These are phyloP conservation scores for Tubosaeta sp. DNA, from an alignment of 768 basidiomycete species.

Conservation along the genomic window DNA sequence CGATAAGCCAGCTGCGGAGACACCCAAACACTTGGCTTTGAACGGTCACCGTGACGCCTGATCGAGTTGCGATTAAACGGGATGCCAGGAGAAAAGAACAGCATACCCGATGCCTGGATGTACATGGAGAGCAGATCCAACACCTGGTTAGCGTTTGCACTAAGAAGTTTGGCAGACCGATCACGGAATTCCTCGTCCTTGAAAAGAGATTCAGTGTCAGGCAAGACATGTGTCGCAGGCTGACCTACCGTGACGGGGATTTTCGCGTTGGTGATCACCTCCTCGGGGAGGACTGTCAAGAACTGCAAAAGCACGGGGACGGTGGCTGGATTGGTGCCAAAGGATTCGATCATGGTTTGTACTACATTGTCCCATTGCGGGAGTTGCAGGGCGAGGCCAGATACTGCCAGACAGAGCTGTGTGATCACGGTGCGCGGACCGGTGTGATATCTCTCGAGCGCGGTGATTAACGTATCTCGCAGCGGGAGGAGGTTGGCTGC, in stretches of 20 bases:
- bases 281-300: slow-evolving; percentile 87
- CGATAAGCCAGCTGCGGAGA: slow-evolving; percentile 80
- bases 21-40: slow-evolving; percentile 83
- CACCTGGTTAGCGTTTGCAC: slow-evolving; percentile 65
- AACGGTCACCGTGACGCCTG: slow-evolving; percentile 78
- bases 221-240: background rate
- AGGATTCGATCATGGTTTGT: slow-evolving; percentile 73
- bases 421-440: slow-evolving; percentile 84
- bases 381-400: slow-evolving; percentile 88
- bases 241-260: slow-evolving; percentile 81
- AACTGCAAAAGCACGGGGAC: slow-evolving; percentile 88
- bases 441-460: slow-evolving; percentile 63
- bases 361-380: slow-evolving; percentile 82
- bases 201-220: slow-evolving; percentile 5
- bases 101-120: slow-evolving; percentile 78
- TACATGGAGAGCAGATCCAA: slow-evolving; percentile 83
- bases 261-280: slow-evolving; percentile 75
- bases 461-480: slow-evolving; percentile 80
- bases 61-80: background rate
- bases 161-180: slow-evolving; percentile 56
- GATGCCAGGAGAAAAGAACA: background rate
- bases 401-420: slow-evolving; percentile 85
- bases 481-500: slow-evolving; percentile 67
- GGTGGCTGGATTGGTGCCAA: slow-evolving; percentile 79
- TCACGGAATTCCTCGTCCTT: slow-evolving; percentile 77